phyloP scores from a whole-genome alignment of 1,284 basidiomycete genomes.

The Microbotryum intermedium region DNA sequence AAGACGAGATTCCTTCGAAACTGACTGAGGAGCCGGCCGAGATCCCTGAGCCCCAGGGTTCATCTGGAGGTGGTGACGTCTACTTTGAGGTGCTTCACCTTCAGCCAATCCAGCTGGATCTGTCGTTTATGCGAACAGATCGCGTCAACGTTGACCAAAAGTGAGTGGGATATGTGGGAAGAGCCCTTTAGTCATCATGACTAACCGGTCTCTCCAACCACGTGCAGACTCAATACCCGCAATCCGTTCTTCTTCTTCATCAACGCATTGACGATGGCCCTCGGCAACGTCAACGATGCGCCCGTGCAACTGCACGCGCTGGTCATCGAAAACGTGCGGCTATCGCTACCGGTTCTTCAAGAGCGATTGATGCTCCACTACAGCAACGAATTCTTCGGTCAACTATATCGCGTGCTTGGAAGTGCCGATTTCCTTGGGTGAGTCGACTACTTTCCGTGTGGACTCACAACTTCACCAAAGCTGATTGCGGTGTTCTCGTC shows the following conservation, averaged over 20 bases:
- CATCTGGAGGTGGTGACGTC: conserved; percentile 60
- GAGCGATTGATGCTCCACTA: conserved; percentile 86
- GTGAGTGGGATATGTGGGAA: conserved; percentile 46
- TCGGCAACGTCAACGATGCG: conserved; percentile 95
- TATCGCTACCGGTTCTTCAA: conserved; percentile 75
- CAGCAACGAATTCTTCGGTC: conserved; percentile 83
- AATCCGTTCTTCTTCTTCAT: conserved; percentile 91
- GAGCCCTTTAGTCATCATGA: conserved; percentile 3
- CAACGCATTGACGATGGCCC: conserved; percentile 91
- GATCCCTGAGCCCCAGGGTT: conserved; percentile 67
- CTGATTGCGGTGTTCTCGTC: neutral
- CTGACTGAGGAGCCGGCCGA: conserved; percentile 66
- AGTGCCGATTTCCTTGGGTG: conserved; percentile 77
- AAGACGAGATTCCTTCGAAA: conserved; percentile 51
- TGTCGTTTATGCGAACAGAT: conserved; percentile 97
- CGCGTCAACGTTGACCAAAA: conserved; percentile 86
- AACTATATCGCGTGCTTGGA: conserved; percentile 91
- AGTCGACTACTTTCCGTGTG: neutral
- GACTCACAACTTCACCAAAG: neutral
- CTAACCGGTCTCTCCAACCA: conserved; percentile 1
- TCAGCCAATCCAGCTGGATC: conserved; percentile 82
- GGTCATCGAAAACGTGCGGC: conserved; percentile 86
- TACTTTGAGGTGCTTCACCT: conserved; percentile 98
- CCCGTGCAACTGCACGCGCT: conserved; percentile 93
- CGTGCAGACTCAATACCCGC: conserved; percentile 60